Evolutionary conservation across 768 basidiomycete species (phyloP).

Genomic region (Collybiopsis luxurians): DNA sequence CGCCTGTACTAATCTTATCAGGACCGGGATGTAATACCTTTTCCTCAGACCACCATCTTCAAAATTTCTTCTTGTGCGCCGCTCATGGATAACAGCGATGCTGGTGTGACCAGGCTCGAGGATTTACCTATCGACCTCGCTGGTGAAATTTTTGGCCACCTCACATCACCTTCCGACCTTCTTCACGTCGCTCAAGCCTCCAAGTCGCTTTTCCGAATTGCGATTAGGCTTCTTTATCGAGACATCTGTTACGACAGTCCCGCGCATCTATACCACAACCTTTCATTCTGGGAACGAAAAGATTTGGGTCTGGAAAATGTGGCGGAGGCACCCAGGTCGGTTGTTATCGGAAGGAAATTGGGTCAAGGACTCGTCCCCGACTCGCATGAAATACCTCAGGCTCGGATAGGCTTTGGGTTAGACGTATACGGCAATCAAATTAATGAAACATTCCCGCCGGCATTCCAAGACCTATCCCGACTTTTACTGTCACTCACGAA

Average conservation of each 20-base stretch:
- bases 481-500: neutral
- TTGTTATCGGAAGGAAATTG: neutral
- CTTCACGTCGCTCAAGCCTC: neutral
- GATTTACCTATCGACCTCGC: constrained; percentile 1
- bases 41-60: too few relatives aligned
- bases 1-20: neutral
- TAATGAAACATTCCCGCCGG: neutral
- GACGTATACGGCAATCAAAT: neutral
- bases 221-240: neutral
- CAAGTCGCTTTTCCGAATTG: neutral
- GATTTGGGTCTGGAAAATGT: neutral
- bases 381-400: neutral
- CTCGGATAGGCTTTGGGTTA: too few relatives aligned
- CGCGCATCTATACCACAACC: neutral
- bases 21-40: too few relatives aligned
- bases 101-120: neutral
- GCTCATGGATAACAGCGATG: neutral
- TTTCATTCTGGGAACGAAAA: neutral
- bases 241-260: neutral
- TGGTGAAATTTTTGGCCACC: constrained; percentile 4
- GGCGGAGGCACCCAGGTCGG: neutral
- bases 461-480: neutral
- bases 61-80: neutral
- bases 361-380: neutral
- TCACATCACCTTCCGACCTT: constrained; percentile 1